Evolutionary conservation across 2,329 filamentous ascomycete genomes (phyloP).

Genomic region (Cladophialophora immunda): DNA sequence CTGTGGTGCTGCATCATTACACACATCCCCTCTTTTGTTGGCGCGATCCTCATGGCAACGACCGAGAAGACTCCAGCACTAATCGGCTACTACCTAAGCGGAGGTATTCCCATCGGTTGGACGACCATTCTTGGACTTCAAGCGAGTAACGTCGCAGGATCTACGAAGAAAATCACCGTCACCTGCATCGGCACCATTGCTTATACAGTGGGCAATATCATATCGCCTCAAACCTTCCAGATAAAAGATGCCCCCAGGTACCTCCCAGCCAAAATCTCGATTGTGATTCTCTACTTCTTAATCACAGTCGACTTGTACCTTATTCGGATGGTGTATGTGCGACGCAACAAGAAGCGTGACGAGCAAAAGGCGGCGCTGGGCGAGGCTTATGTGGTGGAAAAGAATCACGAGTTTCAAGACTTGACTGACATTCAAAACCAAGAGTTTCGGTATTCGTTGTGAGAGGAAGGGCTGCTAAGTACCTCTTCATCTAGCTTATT

Average conservation of each 20-base stretch:
- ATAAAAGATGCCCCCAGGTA: slow-evolving; percentile 46
- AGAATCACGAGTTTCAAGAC: slow-evolving; percentile 48
- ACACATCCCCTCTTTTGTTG: slow-evolving; percentile 49
- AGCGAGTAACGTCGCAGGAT: slow-evolving; percentile 49
- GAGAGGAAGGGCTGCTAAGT: slow-evolving; percentile 24
- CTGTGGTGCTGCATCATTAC: slow-evolving; percentile 49
- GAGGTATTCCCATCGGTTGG: slow-evolving; percentile 51
- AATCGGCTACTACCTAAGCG: slow-evolving; percentile 51
- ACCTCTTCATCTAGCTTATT: slow-evolving; percentile 36
- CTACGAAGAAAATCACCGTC: slow-evolving; percentile 50
- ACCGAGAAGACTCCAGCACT: slow-evolving; percentile 48
- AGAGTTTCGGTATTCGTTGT: slow-evolving; percentile 42
- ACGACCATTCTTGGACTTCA: slow-evolving; percentile 50
- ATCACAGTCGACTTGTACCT: slow-evolving; percentile 45
- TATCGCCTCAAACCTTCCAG: slow-evolving; percentile 54
- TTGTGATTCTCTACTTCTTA: slow-evolving; percentile 42
- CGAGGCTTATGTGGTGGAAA: slow-evolving; percentile 41
- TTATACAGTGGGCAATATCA: slow-evolving; percentile 54
- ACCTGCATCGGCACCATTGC: slow-evolving; percentile 48
- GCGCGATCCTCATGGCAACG: slow-evolving; percentile 51
- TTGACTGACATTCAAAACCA: slow-evolving; percentile 42
- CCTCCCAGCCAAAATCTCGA: slow-evolving; percentile 44
- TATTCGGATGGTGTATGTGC: slow-evolving; percentile 44
- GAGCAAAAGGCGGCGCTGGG: slow-evolving; percentile 41
- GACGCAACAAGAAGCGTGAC: slow-evolving; percentile 45